Evolutionary conservation across 2,329 filamentous ascomycete genomes (phyloP).

Genomic region (Gaeumannomyces sp.): DNA sequence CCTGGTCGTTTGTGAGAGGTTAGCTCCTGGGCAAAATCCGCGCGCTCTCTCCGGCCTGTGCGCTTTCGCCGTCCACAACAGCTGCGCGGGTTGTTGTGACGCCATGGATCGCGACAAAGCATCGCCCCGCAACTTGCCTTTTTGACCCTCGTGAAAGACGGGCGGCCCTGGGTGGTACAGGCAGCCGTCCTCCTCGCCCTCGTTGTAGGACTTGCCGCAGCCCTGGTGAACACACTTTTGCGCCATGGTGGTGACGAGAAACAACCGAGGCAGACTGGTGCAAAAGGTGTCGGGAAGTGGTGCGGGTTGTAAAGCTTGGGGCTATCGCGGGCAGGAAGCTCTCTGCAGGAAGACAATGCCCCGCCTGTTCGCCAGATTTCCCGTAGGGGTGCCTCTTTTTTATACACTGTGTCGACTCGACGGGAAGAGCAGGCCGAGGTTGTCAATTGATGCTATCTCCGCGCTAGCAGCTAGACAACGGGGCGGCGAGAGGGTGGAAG

Average conservation of each 20-base stretch:
- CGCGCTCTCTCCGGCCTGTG: no score
- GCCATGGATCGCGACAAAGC: constrained; percentile 9
- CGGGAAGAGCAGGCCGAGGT: not conserved
- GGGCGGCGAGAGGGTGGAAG: no score
- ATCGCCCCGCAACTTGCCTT: constrained; percentile 58
- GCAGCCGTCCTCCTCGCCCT: constrained; percentile 71
- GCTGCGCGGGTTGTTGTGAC: not conserved
- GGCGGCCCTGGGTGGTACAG: constrained; percentile 90
- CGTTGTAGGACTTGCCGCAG: constrained; percentile 82
- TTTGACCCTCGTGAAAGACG: constrained; percentile 95
- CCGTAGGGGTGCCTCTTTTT: not conserved
- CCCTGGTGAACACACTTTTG: constrained; percentile 95
- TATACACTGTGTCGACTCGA: no score
- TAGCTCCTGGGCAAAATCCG: not conserved
- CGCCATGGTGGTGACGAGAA: constrained; percentile 45
- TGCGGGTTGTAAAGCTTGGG: no score
- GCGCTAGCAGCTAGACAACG: no score
- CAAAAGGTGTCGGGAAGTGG: not conserved
- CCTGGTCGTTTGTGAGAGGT: constrained; percentile 43
- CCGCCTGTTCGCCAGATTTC: not conserved
- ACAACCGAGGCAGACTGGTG: not conserved
- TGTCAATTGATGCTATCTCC: not conserved
- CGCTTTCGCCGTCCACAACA: no score
- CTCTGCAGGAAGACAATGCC: not conserved
- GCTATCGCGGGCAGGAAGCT: no score